phyloP scores from a whole-genome alignment of 768 basidiomycete species.

The Podaxis mareebaensis region DNA sequence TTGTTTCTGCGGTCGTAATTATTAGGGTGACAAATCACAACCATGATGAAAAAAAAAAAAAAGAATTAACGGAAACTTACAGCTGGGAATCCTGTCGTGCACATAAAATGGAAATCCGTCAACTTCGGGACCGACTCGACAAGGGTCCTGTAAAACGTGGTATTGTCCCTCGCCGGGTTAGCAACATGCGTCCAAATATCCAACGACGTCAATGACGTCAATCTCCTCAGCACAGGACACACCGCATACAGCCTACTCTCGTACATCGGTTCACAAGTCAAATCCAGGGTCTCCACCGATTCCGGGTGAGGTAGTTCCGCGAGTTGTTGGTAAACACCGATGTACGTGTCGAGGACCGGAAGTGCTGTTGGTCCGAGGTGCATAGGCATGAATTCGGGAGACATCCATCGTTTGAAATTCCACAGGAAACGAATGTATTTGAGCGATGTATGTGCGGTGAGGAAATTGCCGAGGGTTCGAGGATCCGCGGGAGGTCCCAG shows the following conservation, averaged over 20 bases:
- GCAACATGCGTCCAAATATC: constrained; percentile 51
- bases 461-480: constrained; percentile 33
- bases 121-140: constrained; percentile 37
- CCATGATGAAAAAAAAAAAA: not conserved
- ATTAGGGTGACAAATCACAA: not conserved
- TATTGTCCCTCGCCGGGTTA: constrained; percentile 33
- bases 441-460: constrained; percentile 38
- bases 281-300: constrained; percentile 41
- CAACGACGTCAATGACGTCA: constrained; percentile 40
- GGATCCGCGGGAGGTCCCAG: constrained; percentile 32
- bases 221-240: constrained; percentile 32
- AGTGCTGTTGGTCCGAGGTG: constrained; percentile 30
- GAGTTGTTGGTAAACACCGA: constrained; percentile 50
- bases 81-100: constrained; percentile 44
- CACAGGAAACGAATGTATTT: constrained; percentile 47
- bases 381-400: constrained; percentile 38
- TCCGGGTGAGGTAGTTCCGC: constrained; percentile 35
- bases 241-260: constrained; percentile 33
- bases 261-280: constrained; percentile 52
- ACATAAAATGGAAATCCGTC: constrained; percentile 53
- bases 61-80: constrained; percentile 25
- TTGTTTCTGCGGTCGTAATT: constrained; percentile 35
- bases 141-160: constrained; percentile 35
- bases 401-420: constrained; percentile 54
- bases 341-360: constrained; percentile 40